A percentile compares a stretch with the other conserved stretches of the same genome.
Conservation (phyloP, 2,329 filamentous ascomycete species). For the Talaromyces islandicus region DNA sequence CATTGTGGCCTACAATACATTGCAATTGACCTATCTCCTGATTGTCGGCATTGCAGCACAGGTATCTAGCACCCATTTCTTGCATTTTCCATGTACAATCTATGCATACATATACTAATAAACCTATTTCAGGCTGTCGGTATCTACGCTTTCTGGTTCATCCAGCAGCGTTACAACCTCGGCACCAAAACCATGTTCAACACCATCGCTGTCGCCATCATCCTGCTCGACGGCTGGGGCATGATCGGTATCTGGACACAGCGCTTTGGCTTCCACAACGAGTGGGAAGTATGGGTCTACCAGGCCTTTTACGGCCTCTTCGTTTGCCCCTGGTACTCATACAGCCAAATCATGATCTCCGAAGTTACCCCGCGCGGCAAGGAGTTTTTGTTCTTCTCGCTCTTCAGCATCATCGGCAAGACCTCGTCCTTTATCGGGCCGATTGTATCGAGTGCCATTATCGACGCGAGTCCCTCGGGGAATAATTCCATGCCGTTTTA, state of each 20-base stretch:
- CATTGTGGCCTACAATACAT: slow-evolving; percentile 59
- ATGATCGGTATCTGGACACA: slow-evolving; percentile 55
- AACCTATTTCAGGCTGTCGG: slow-evolving; percentile 38
- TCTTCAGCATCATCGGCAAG: slow-evolving; percentile 65
- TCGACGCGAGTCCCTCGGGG: slow-evolving; percentile 51
- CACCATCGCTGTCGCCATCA: slow-evolving; percentile 54
- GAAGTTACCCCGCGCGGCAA: slow-evolving; percentile 63
- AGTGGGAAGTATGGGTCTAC: slow-evolving; percentile 50
- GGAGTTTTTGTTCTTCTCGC: slow-evolving; percentile 64
- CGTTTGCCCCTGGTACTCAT: slow-evolving; percentile 65
- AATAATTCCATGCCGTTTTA: slow-evolving; percentile 61
- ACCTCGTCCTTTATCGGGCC: slow-evolving; percentile 64
- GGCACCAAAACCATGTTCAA: slow-evolving; percentile 66
- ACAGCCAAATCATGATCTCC: slow-evolving; percentile 65
- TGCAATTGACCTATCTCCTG: slow-evolving; percentile 60
- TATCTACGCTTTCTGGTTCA: slow-evolving; percentile 56
- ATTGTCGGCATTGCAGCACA: slow-evolving; percentile 62
- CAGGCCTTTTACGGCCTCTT: slow-evolving; percentile 58
- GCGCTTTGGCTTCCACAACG: slow-evolving; percentile 48
- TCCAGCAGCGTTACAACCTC: slow-evolving; percentile 55
- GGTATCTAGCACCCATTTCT: slow-evolving; percentile 24
- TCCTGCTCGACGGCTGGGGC: slow-evolving; percentile 54
- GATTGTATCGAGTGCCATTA: slow-evolving; percentile 63
- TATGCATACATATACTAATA: background rate
- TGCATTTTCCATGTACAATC: too few species aligned